Base-by-base conservation (phyloP, 2,329 filamentous ascomycete genomes). In the Exophiala xenobiotica region DNA sequence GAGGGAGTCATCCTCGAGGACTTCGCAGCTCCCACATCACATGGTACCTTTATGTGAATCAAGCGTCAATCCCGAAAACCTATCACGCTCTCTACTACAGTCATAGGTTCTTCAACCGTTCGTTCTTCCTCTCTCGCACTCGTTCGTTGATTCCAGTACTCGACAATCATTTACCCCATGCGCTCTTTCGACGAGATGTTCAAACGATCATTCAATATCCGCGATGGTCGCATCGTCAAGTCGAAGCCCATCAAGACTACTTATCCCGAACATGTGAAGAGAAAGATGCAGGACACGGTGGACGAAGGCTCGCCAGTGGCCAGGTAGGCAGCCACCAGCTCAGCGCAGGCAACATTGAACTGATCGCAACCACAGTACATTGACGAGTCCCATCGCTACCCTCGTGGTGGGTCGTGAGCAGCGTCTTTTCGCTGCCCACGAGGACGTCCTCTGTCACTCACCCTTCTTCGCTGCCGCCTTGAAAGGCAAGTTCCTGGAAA, bases 361-460 rank as follows among this genome's bases (percentile, higher is more conserved):
- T 26, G 42, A 46, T 56, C 62, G 39, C 70, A 63, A 61, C 19
- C 14, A 19, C 57, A 76, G 74, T 61, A 67, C 70, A 63, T 74
- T 83, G 64, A 80, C 79, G 63, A 80, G 78, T 61, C 87, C 90
- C 66, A 95, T 96, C 72, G 79, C 95, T 72, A 95, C 90, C 54
- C 78, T 96, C 63, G 84, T 87, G 62, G 85, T 96, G 67, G 91
- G 91, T 63, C 76, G 75, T 64, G 90, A 96, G 66, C 86, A 87
- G 69, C 87, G 91, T 65, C 80, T 96, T 70, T 96, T 96, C 78
- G 91, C 91, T 64, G 91, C 90, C 67, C 91, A 96, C 74, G 89
- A 96, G 78, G 88, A 96, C 73, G 86, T 96, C 65, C 83, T 96
- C 60, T 83, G 82, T 67, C 83, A 88, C 72, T 92, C 90, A 68